Evolutionary conservation across 1,284 basidiomycete genomes (phyloP), one percentile per base, ranked within the genome.

Genomic region (Xanthoconium separans): DNA sequence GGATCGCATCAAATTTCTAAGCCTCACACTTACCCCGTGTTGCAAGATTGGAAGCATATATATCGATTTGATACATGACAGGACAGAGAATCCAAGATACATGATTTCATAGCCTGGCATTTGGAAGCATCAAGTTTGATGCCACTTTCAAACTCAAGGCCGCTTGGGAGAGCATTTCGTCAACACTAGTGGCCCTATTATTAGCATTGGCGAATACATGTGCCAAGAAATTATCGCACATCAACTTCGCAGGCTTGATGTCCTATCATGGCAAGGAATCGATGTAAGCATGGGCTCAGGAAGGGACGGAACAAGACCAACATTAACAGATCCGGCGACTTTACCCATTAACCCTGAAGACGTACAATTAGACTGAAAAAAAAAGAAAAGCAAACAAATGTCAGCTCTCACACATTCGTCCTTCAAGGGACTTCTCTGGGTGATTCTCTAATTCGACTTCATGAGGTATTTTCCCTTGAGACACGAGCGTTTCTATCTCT

Each of bases 321-420:
- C 83, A 50, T 84, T 77, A 61, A 94, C 87, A 29, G 87, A 78
- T 20, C 85, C 92, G 16, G 89, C 89, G 5, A 92, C 90, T 64
- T 83, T 85, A n/a, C 92, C 92, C 90, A 93, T 94, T 18, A 93
- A 70, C 88, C 88, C 89, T 83, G 24, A 45, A 27, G 58, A 44
- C 54, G 36, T 24, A 50, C 11, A 16, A 20, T 51, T 24, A 65
- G 44, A 54, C 40, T n/a, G 24, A 37, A 33, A 45, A 24, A 13
- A 42, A 6, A 16, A 56, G n/a, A n/a, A n/a, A n/a, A n/a, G n/a
- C n/a, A n/a, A 36, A n/a, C 2, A n/a, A 18, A 45, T 20, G 48
- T 44, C 8, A n/a, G 27, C 27, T 64, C 81, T 63, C 71, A 87
- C 84, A 88, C 66, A 72, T 73, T 29, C 79, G 70, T 30, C 86